Base-by-base conservation (phyloP, 1,284 basidiomycete genomes). In the Xanthoconium separans region DNA sequence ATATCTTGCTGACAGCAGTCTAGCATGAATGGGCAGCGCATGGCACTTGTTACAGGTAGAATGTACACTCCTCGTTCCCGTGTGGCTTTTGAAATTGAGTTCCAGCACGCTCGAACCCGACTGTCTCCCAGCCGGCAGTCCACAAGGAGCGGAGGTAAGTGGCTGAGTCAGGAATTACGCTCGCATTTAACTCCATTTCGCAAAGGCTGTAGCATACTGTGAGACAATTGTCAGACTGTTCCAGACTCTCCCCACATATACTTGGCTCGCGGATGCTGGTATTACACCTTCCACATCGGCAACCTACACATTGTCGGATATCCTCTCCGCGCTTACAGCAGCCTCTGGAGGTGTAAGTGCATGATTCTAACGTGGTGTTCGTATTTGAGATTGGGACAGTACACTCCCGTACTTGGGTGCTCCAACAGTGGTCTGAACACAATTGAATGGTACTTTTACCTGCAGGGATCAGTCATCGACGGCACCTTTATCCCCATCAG, bases 1-100 rank as follows among this genome's bases (percentile, higher is more conserved):
- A 33, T 34, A 39, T 53, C 56, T 56, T 8, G n/a, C 42, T 57
- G 69, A 54, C 30, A 13, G 12, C 20, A 30, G 45, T 50, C 20
- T 51, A 83, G 82, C 85, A 89, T 57, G 87, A 88, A 68, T 89
- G 85, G 87, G 60, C 73, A 30, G 81, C 74, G 22, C 89, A 91
- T 63, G 89, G 89, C n/a, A 91, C 89, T 3, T 91, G 89, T 69
- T 81, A 80, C 69, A 84, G 82, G 82, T 82, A 58, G 18, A 20
- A 47, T 13, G 54, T 22, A 22, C 27, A 16, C 22, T 6, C 18
- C 37, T 33, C 31, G 36, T 42, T 29, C 30, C 3, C 27, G 24
- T 54, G 12, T 24, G 13, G 11, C 44, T 29, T 34, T 40, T 58
- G 31, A 64, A 52, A 18, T 27, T 52, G 31, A 48, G 27, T 41